A percentile compares a stretch with the other conserved stretches of the same genome.
Conservation (phyloP, 371 early-diverging fungal species). For the Mortierella polycephala region DNA sequence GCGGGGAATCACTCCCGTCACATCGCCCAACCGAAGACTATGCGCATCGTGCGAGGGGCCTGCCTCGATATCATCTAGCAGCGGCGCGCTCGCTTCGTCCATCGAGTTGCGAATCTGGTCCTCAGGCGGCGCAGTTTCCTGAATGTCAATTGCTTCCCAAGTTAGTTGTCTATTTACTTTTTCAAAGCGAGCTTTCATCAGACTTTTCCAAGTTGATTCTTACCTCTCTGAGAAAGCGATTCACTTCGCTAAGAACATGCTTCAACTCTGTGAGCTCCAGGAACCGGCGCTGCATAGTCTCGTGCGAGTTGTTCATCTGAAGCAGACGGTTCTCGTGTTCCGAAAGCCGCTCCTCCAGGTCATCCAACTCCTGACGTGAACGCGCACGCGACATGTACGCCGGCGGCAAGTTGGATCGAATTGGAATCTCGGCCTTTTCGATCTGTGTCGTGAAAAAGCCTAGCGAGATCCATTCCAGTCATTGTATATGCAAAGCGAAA, state of each 20-base stretch:
- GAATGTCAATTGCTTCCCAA: too few relatives aligned
- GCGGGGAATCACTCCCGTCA: slow-evolving; percentile 93
- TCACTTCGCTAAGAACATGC: slow-evolving; percentile 90
- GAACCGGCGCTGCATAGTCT: slow-evolving; percentile 84
- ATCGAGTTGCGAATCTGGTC: slow-evolving; percentile 62
- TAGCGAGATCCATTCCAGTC: not conserved
- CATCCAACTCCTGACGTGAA: slow-evolving; percentile 93
- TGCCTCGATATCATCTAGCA: slow-evolving; percentile 70
- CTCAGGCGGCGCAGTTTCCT: slow-evolving; percentile 64
- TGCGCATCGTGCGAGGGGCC: slow-evolving; percentile 56
- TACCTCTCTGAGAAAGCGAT: slow-evolving; percentile 80
- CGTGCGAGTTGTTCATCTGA: slow-evolving; percentile 90
- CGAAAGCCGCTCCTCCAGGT: slow-evolving; percentile 86
- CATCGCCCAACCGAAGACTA: slow-evolving; percentile 56
- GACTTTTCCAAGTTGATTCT: too few relatives aligned
- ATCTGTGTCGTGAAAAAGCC: slow-evolving; percentile 89
- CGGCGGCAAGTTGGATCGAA: slow-evolving; percentile 67
- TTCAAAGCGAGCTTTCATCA: too few relatives aligned
- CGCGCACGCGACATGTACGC: slow-evolving; percentile 75
- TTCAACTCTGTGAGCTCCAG: slow-evolving; percentile 91
- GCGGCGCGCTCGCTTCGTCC: slow-evolving; percentile 72
- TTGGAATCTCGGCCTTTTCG: slow-evolving; percentile 81
- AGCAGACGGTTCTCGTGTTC: slow-evolving; percentile 85
- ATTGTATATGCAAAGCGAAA: too few relatives aligned
- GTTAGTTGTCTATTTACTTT: too few relatives aligned